Evolutionary conservation across 1,284 basidiomycete genomes (phyloP).

Genomic region (Malassezia pachydermatis): DNA sequence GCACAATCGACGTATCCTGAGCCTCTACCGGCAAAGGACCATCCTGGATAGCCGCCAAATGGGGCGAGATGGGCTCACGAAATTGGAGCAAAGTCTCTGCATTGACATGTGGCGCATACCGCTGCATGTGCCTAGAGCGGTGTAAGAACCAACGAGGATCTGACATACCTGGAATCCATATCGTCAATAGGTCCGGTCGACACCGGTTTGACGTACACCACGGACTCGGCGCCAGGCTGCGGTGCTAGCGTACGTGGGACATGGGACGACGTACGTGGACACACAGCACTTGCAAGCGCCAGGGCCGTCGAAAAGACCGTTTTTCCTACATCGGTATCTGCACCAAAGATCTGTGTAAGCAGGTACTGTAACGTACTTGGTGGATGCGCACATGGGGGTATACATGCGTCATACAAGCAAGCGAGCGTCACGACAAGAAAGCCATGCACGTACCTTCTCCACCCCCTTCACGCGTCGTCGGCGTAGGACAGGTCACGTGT

Average conservation of each 20-base stretch:
- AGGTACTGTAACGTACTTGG: too few species aligned
- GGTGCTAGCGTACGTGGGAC: neutral
- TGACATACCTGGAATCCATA: slow-evolving; percentile 34
- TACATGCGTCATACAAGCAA: slow-evolving; percentile 12
- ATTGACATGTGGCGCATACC: slow-evolving; percentile 34
- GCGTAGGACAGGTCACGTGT: slow-evolving; percentile 1
- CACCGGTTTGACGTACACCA: slow-evolving; percentile 45
- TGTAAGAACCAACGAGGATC: too few species aligned
- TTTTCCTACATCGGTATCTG: slow-evolving; percentile 48
- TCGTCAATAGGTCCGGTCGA: slow-evolving; percentile 33
- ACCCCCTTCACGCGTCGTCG: too few species aligned
- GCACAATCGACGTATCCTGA: slow-evolving; percentile 59
- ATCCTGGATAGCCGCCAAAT: slow-evolving; percentile 67
- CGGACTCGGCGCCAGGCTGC: slow-evolving; percentile 21
- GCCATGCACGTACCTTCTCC: too few species aligned
- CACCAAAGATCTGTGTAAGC: slow-evolving; percentile 46
- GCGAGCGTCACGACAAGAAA: too few species aligned
- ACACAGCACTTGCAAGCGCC: slow-evolving; percentile 32
- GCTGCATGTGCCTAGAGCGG: too few species aligned
- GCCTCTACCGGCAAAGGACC: slow-evolving; percentile 41
- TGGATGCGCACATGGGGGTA: slow-evolving; percentile 3
- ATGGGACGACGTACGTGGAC: slow-evolving; percentile 10
- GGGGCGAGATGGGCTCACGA: slow-evolving; percentile 81
- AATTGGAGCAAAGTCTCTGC: slow-evolving; percentile 72
- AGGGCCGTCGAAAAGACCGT: slow-evolving; percentile 47